Base-by-base conservation (phyloP, 306 rosid genomes). In the Cicer chorassanicum region DNA sequence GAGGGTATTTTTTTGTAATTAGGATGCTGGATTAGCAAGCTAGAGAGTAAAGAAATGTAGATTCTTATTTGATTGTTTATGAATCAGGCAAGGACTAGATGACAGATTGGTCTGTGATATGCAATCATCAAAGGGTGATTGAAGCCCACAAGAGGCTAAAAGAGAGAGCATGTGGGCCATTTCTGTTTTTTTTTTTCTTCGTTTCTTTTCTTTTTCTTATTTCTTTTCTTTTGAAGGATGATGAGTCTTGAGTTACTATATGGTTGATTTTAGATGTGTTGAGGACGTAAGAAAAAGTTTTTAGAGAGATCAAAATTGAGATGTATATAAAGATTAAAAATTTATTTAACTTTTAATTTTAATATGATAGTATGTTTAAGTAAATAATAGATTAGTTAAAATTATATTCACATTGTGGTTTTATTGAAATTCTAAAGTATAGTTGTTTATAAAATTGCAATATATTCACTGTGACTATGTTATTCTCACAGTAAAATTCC, bases 101-200 rank as follows among this genome's bases (percentile, higher is more conserved):
- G 88, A 89, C 91, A 89, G 84, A 78, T 65, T 63, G 88, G 80
- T 84, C 85, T 84, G 83, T 86, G 87, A 86, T 86, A 73, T 86
- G 84, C 91, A 83, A 84, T 91, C 93, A 89, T 86, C 92, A 75
- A 83, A 80, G 89, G 81, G 84, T 84, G 87, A 89, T 86, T 89
- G 88, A 89, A 91, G 86, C 89, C 90, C 87, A 85, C 93, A 80
- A 79, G 86, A 70, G 87, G 87, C 86, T 70, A 84, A 85, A 85
- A 83, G 83, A 77, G 87, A 83, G 83, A 82, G 85, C 89, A 80
- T 59, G 92, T 89, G 88, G 96, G 88, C 70, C 91, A 80, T 44
- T 54, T 68, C 70, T 73, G 56, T 67, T 38, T 50, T 53, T 53
- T n/a, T 56, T 44, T 45, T 49, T 46, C 45, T 60, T 24, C 34